Percentiles rank a stretch among this genome's conserved stretches.
phyloP scores from a whole-genome alignment of 768 basidiomycete genomes.

The Termitomyces titanicus region DNA sequence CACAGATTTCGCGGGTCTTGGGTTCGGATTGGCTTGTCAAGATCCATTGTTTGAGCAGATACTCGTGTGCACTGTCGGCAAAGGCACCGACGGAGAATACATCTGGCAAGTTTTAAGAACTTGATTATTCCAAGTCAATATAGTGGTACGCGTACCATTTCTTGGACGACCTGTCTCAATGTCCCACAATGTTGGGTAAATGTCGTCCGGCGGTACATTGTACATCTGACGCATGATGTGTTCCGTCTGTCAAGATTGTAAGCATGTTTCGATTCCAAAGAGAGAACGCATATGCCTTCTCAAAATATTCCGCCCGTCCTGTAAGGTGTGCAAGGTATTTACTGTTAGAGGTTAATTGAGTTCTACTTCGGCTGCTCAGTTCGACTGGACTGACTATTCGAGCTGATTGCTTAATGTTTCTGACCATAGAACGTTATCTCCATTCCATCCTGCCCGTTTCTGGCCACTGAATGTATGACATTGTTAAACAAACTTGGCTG shows the following conservation, averaged over 20 bases:
- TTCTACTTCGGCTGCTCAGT: neutral
- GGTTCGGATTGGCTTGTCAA: conserved; percentile 51
- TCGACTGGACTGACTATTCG: conserved; percentile 42
- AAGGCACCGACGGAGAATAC: conserved; percentile 50
- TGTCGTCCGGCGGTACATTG: conserved; percentile 41
- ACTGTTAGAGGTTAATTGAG: conserved; percentile 27
- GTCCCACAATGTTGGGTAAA: conserved; percentile 55
- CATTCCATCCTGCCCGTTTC: conserved; percentile 29
- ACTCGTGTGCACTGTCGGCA: conserved; percentile 69
- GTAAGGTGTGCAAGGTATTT: conserved; percentile 79
- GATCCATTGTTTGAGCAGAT: conserved; percentile 67
- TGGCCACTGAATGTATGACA: conserved; percentile 26
- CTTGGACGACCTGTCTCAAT: conserved; percentile 37
- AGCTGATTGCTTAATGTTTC: conserved; percentile 57
- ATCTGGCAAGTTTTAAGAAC: conserved; percentile 16
- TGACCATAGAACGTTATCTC: conserved; percentile 31
- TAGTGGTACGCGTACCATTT: conserved; percentile 32
- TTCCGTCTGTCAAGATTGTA: conserved; percentile 36
- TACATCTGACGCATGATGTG: conserved; percentile 47
- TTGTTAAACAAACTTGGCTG: neutral
- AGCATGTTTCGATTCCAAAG: neutral
- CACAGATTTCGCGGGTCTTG: conserved; percentile 54
- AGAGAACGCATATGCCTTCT: conserved; percentile 28
- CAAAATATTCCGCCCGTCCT: conserved; percentile 58
- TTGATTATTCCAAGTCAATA: neutral